A percentile compares a stretch with the other conserved stretches of the same genome.
phyloP scores from a whole-genome alignment of 495 filamentous ascomycete genomes.

The Cercophora samala region DNA sequence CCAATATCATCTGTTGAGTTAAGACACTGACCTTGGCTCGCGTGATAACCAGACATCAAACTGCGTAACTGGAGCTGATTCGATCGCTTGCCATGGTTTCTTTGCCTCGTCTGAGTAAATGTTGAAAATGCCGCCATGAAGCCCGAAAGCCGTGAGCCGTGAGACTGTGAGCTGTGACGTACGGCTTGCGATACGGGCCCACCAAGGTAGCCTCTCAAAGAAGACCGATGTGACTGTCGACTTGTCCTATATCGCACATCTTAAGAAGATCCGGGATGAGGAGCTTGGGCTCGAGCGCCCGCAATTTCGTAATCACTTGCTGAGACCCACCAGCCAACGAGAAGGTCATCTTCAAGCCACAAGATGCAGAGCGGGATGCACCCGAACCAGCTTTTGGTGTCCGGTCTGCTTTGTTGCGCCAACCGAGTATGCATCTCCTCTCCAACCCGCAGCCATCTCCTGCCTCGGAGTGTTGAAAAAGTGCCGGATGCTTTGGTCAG shows the following conservation, averaged over 20 bases:
- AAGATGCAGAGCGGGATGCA: constrained; percentile 5
- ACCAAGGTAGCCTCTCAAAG: background rate
- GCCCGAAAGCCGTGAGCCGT: background rate
- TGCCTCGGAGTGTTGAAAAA: background rate
- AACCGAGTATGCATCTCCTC: background rate
- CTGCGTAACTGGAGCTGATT: background rate
- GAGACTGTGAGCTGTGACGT: background rate
- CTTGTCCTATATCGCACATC: constrained; percentile 43
- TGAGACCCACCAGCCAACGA: background rate
- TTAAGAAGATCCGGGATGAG: constrained; percentile 39
- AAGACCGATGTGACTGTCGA: constrained; percentile 1
- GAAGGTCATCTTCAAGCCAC: background rate
- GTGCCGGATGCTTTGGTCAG: background rate
- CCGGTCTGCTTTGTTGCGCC: background rate
- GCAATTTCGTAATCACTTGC: background rate
- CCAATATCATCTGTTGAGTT: background rate
- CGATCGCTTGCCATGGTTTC: background rate
- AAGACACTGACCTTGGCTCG: background rate
- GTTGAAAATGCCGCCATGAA: background rate
- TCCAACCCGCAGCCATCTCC: background rate
- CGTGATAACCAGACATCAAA: background rate
- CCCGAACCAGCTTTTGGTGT: background rate
- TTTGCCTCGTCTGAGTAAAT: background rate
- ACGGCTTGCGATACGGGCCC: background rate
- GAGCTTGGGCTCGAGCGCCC: constrained; percentile 5